Conservation (phyloP, 2,329 filamentous ascomycete genomes). For the Alternaria triticina region DNA sequence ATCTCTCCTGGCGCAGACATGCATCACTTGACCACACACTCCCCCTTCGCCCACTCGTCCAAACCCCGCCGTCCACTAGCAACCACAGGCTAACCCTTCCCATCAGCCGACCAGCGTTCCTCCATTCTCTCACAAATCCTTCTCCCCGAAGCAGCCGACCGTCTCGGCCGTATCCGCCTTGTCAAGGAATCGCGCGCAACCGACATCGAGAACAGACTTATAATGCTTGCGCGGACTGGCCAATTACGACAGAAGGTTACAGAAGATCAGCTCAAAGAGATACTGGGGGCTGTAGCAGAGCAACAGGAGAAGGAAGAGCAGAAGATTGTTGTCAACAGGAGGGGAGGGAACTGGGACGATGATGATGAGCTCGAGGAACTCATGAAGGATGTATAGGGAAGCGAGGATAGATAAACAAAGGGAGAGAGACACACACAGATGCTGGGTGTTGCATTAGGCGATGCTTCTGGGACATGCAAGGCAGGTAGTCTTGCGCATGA, state of each 20-base stretch:
- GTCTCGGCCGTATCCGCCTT: conserved; percentile 89
- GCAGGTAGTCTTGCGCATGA: background rate
- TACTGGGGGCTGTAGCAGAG: conserved; percentile 84
- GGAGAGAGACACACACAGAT: background rate
- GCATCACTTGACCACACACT: conserved; percentile 25
- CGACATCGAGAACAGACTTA: conserved; percentile 90
- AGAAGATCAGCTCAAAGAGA: conserved; percentile 90
- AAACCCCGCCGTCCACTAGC: conserved; percentile 40
- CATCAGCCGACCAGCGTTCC: conserved; percentile 72
- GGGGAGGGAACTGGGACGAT: conserved; percentile 80
- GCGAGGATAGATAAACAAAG: background rate
- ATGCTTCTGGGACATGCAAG: conserved; percentile 6
- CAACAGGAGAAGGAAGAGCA: conserved; percentile 65
- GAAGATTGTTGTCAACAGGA: conserved; percentile 84
- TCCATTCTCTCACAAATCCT: conserved; percentile 91
- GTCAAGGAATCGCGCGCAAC: conserved; percentile 91
- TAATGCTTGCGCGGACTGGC: conserved; percentile 86
- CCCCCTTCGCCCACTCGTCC: background rate
- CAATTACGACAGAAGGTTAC: conserved; percentile 88
- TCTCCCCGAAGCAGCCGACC: conserved; percentile 89
- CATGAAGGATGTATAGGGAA: conserved; percentile 43
- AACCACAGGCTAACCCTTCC: conserved; percentile 24
- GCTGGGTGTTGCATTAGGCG: conserved; percentile 15
- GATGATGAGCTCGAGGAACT: conserved; percentile 73
- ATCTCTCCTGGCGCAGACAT: conserved; percentile 37